phyloP scores from a whole-genome alignment of 345 rosid species.

The Eutrema yunnanense region DNA sequence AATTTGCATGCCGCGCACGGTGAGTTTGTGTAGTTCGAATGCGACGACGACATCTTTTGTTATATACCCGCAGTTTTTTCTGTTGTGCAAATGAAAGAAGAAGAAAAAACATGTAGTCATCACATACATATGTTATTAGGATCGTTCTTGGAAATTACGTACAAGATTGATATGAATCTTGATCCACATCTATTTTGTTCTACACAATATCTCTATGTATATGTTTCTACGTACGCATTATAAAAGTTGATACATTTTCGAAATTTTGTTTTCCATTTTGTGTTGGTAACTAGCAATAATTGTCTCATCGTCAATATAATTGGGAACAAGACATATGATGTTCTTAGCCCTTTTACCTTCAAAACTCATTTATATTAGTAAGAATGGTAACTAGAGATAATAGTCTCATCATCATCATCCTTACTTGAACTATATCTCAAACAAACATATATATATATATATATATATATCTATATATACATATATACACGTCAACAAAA shows the following conservation, averaged over 20 bases:
- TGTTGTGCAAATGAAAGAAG: not conserved
- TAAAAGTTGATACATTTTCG: not conserved
- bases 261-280: not conserved
- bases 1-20: conserved; percentile 77
- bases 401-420: not conserved
- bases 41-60: conserved; percentile 22
- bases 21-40: conserved; percentile 46
- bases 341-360: not conserved
- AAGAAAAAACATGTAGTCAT: not conserved
- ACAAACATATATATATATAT: not conserved
- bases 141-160: not conserved
- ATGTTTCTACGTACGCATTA: not conserved
- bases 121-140: not conserved
- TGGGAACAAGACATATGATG: not conserved
- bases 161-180: not conserved
- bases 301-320: not conserved
- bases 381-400: not conserved
- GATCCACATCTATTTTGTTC: not conserved
- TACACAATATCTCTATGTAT: not conserved
- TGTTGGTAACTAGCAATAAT: not conserved
- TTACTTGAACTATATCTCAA: not conserved
- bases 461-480: too few species aligned
- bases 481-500: too few species aligned
- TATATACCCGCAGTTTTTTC: not conserved
- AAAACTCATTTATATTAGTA: not conserved